A percentile compares a stretch with the other conserved stretches of the same genome.
Evolutionary conservation across 2,329 filamentous ascomycete species (phyloP).

Genomic region (Clonostachys byssicola): DNA sequence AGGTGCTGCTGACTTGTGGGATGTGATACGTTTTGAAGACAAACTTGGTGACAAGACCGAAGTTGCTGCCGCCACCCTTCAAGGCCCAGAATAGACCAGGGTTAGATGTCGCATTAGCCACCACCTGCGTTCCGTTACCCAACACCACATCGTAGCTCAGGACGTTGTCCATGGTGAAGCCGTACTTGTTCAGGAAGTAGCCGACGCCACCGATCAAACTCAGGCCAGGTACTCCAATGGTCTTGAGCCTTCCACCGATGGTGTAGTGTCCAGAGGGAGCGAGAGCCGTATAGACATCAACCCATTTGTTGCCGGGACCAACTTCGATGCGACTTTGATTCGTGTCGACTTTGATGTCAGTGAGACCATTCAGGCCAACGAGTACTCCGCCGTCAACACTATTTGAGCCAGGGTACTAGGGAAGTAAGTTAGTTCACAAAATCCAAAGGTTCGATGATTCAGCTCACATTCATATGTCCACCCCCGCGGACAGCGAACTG

Average conservation of each 20-base stretch:
- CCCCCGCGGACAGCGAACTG: conserved; percentile 8
- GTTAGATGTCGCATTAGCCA: conserved; percentile 14
- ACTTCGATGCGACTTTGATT: conserved; percentile 18
- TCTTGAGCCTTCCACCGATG: conserved; percentile 34
- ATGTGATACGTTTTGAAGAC: conserved; percentile 18
- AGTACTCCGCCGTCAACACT: conserved; percentile 7
- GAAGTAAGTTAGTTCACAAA: conserved; percentile 2
- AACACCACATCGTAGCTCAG: conserved; percentile 36
- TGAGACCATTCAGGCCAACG: conserved; percentile 11
- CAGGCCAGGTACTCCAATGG: conserved; percentile 21
- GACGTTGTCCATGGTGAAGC: conserved; percentile 32
- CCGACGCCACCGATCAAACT: conserved; percentile 16
- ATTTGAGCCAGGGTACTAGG: not conserved
- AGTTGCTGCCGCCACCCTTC: conserved; percentile 43
- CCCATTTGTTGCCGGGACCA: conserved; percentile 37
- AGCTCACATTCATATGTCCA: conserved; percentile 5
- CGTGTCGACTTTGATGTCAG: conserved; percentile 18
- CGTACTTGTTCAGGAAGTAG: conserved; percentile 7
- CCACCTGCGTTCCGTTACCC: conserved; percentile 21
- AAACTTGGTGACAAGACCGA: conserved; percentile 40
- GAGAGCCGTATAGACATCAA: conserved; percentile 12
- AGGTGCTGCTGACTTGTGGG: conserved; percentile 20
- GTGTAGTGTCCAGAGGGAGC: conserved; percentile 27
- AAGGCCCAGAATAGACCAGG: conserved; percentile 43
- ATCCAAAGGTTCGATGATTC: not conserved